A percentile compares a stretch with the other conserved stretches of the same genome.
Evolutionary conservation across 2,329 filamentous ascomycete species (phyloP).

Genomic region (Exutisphaerella laricina): DNA sequence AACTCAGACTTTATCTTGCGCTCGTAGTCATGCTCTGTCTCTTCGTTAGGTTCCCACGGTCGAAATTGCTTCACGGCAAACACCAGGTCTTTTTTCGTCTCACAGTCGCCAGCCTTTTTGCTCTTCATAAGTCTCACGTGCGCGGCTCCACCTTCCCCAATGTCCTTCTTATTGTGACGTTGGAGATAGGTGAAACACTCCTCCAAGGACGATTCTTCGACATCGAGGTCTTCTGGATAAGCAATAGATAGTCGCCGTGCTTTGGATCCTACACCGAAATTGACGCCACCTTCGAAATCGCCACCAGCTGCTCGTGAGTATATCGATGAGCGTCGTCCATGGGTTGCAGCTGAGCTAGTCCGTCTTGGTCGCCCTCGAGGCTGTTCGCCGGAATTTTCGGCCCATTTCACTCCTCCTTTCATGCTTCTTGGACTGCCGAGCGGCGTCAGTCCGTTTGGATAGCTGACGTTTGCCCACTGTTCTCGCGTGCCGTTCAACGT

Average conservation of each 20-base stretch:
- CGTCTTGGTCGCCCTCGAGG: constrained; percentile 17
- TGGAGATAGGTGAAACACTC: constrained; percentile 56
- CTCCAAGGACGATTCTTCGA: constrained; percentile 41
- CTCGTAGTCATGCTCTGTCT: constrained; percentile 63
- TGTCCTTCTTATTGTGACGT: constrained; percentile 65
- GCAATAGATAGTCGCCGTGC: constrained; percentile 31
- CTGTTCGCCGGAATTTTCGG: constrained; percentile 14
- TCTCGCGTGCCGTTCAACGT: constrained; percentile 10
- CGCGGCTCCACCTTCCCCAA: constrained; percentile 78
- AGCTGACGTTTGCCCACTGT: constrained; percentile 12
- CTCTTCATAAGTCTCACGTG: constrained; percentile 75
- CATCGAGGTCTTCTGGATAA: constrained; percentile 28
- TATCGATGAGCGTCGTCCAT: constrained; percentile 29
- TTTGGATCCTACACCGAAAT: constrained; percentile 32
- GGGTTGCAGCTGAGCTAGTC: constrained; percentile 25
- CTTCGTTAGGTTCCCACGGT: constrained; percentile 63
- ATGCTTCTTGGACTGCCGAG: constrained; percentile 16
- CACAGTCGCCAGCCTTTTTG: constrained; percentile 49
- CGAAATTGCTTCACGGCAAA: constrained; percentile 88
- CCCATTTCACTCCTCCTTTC: constrained; percentile 21
- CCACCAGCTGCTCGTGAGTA: constrained; percentile 27
- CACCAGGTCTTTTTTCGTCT: constrained; percentile 46
- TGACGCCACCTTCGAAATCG: constrained; percentile 29
- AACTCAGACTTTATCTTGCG: constrained; percentile 90
- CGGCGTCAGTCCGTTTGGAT: constrained; percentile 18